Evolutionary conservation across 2,329 filamentous ascomycete species (phyloP).

Genomic region (Calonectria pteridis): DNA sequence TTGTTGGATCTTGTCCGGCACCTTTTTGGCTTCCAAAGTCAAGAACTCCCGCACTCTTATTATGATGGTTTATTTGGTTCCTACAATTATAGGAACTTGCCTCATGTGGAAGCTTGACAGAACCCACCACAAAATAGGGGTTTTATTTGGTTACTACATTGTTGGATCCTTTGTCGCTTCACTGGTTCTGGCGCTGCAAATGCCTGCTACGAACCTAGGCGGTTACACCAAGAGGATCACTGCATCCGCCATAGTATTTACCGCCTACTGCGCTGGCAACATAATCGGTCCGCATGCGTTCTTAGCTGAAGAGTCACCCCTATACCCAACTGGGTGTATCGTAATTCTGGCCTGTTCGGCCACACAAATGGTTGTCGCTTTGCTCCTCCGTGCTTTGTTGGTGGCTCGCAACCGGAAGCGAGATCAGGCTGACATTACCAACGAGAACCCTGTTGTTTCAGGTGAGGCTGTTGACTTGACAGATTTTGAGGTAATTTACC

Average conservation of each 20-base stretch:
- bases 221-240: constrained; percentile 63
- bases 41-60: constrained; percentile 61
- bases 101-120: constrained; percentile 62
- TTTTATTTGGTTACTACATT: constrained; percentile 66
- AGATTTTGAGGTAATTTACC: constrained; percentile 37
- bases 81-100: constrained; percentile 60
- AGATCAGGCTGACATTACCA: constrained; percentile 16
- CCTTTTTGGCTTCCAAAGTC: constrained; percentile 62
- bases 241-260: constrained; percentile 59
- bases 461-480: constrained; percentile 31
- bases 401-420: constrained; percentile 29
- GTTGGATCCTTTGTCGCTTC: constrained; percentile 61
- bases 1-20: constrained; percentile 62
- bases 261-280: constrained; percentile 54
- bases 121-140: constrained; percentile 54
- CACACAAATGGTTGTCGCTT: constrained; percentile 35
- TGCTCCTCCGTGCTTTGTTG: constrained; percentile 28
- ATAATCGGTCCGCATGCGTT: constrained; percentile 52
- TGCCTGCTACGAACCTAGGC: constrained; percentile 62
- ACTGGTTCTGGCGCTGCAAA: constrained; percentile 65
- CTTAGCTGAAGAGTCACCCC: constrained; percentile 56
- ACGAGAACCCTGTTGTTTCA: not conserved
- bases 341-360: constrained; percentile 33
- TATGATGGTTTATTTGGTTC: constrained; percentile 63
- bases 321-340: constrained; percentile 65